phyloP scores from a whole-genome alignment of 2,329 filamentous ascomycete species.

The Penicillium olsonii region DNA sequence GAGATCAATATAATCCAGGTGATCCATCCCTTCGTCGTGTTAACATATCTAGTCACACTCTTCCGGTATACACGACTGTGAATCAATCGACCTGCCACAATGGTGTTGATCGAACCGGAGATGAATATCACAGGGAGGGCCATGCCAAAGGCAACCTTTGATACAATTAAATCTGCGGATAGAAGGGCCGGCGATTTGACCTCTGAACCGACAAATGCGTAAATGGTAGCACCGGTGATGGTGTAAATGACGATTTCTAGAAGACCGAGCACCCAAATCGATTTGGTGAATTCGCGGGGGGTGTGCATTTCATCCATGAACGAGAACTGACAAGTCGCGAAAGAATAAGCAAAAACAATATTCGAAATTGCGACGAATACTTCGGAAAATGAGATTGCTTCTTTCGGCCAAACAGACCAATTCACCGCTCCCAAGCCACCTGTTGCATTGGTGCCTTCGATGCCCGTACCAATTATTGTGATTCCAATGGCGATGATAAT shows the following conservation, averaged over 20 bases:
- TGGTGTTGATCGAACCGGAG: slow-evolving; percentile 18
- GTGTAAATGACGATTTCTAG: slow-evolving; percentile 5
- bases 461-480: slow-evolving; percentile 33
- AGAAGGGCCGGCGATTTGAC: slow-evolving; percentile 6
- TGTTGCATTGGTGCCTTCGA: slow-evolving; percentile 19
- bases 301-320: background rate
- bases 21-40: slow-evolving; percentile 16
- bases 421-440: slow-evolving; percentile 10
- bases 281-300: slow-evolving; percentile 7
- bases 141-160: slow-evolving; percentile 4
- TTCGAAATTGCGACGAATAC: slow-evolving; percentile 5
- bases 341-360: slow-evolving; percentile 7
- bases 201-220: slow-evolving; percentile 7
- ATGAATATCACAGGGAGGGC: slow-evolving; percentile 15
- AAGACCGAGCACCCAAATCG: slow-evolving; percentile 2
- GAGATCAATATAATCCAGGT: slow-evolving; percentile 13
- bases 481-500: slow-evolving; percentile 33
- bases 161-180: slow-evolving; percentile 1
- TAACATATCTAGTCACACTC: slow-evolving; percentile 11
- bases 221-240: slow-evolving; percentile 3
- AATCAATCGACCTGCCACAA: slow-evolving; percentile 15
- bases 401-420: slow-evolving; percentile 13
- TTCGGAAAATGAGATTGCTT: background rate
- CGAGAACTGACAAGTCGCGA: no score
- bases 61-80: slow-evolving; percentile 14